Evolutionary conservation across 768 basidiomycete genomes (phyloP).

Genomic region (Tephrocybe sp.): DNA sequence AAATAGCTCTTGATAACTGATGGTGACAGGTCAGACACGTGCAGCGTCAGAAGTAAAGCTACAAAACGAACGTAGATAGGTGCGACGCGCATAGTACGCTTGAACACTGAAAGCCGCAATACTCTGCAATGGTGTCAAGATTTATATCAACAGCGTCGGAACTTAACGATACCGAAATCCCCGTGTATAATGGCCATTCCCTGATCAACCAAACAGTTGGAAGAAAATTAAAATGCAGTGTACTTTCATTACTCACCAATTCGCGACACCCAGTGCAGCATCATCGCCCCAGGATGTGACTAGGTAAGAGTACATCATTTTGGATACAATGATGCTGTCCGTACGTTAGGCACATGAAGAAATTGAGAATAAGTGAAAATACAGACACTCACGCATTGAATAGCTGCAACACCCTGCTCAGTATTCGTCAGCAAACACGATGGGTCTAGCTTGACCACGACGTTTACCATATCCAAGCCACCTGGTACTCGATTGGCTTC

Average conservation of each 20-base stretch:
- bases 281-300: not conserved
- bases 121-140: not conserved
- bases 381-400: not conserved
- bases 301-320: not conserved
- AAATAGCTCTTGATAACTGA: not conserved
- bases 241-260: not conserved
- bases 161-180: not conserved
- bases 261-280: not conserved
- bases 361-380: too few relatives aligned
- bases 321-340: not conserved
- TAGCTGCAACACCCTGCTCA: not conserved
- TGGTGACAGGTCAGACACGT: too few relatives aligned
- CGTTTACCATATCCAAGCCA: not conserved
- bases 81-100: not conserved
- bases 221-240: too few relatives aligned
- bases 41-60: not conserved
- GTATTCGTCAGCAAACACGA: not conserved
- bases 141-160: too few relatives aligned
- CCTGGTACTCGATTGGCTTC: not conserved
- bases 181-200: not conserved
- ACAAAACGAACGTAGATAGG: not conserved
- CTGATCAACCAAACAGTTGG: not conserved
- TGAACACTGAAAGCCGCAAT: slow-evolving; percentile 4
- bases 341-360: not conserved
- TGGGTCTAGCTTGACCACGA: not conserved